Evolutionary conservation across 225 moss, liverwort and hornwort species (phyloP), one percentile per base, ranked within the genome.

Genomic region (Bryum argenteum): DNA sequence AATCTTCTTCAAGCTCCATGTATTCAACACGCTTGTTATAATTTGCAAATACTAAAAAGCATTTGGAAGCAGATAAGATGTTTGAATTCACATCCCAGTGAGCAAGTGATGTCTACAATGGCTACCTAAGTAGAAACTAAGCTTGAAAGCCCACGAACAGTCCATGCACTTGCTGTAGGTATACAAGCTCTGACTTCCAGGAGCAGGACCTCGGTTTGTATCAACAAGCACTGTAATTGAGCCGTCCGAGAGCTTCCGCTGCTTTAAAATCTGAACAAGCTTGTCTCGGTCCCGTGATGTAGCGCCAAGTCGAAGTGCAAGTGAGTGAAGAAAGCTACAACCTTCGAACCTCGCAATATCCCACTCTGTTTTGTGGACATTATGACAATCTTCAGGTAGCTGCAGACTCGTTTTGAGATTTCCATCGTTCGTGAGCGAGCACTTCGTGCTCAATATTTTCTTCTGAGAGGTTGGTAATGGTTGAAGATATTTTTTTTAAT

Each of bases 301-400:
- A 9, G 94, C 94, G 28, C 97, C 97, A 26, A 84, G 84, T 69
- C 77, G 80, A 11, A 83, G 74, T 18, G 94, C 92, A 0, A 98
- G 84, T 11, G 86, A 72, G 45, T 91, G 94, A 70, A 98, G 91
- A 89, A 92, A 63, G 92, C 89, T 20, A 98, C 94, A 10, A 94
- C 92, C 77, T 98, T 98, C 10, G 94, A 88, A 12, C 94, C 87
- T 11, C 84, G 82, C 37, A 98, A 65, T 44, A 92, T 80, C 11
- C 97, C 94, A 28, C 88, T 92, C 8, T 89, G 86, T 18, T 62
- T 43, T 0, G 91, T 98, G 73, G 89, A 89, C 19, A 98, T 69
- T 0, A 85, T 92, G 43, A 75, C 72, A 94, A 58, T 88, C 78
- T 41, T 87, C 61, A 0, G 92, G 89, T 23, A 98, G 44, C 6